These are phyloP conservation scores for Buddleja alternifolia DNA, from an alignment of 257 asterid genomes.

Conservation along the genomic window DNA sequence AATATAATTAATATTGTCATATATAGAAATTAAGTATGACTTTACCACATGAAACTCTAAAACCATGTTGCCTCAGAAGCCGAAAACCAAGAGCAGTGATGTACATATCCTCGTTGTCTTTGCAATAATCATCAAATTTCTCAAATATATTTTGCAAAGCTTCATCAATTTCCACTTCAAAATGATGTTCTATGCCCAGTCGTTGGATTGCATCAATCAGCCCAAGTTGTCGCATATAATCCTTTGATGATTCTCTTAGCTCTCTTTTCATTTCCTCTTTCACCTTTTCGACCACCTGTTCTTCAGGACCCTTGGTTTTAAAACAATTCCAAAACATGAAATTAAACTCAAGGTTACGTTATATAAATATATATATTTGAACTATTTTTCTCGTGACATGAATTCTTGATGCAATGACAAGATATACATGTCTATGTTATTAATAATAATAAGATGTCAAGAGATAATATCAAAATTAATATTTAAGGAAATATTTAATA, in stretches of 20 bases:
- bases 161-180: conserved; percentile 29
- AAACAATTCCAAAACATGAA: background rate
- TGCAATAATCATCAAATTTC: conserved; percentile 19
- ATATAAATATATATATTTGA: too few species aligned
- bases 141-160: conserved; percentile 17
- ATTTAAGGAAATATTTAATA: too few species aligned
- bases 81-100: conserved; percentile 30
- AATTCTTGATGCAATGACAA: too few species aligned
- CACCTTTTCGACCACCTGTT: conserved; percentile 14
- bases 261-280: conserved; percentile 29
- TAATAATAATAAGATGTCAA: too few species aligned
- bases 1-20: too few species aligned
- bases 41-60: conserved; percentile 32
- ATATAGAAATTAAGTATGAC: background rate
- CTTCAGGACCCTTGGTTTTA: conserved; percentile 13
- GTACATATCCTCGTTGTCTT: conserved; percentile 20
- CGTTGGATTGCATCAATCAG: conserved; percentile 36
- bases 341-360: too few species aligned
- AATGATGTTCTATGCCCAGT: conserved; percentile 38
- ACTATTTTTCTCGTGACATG: too few species aligned
- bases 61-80: conserved; percentile 36
- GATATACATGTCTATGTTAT: too few species aligned
- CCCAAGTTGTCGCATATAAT: conserved; percentile 18
- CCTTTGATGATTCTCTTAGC: conserved; percentile 7
- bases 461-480: too few species aligned